phyloP scores from a whole-genome alignment of 306 rosid genomes.

The Cotoneaster glaucophyllus region DNA sequence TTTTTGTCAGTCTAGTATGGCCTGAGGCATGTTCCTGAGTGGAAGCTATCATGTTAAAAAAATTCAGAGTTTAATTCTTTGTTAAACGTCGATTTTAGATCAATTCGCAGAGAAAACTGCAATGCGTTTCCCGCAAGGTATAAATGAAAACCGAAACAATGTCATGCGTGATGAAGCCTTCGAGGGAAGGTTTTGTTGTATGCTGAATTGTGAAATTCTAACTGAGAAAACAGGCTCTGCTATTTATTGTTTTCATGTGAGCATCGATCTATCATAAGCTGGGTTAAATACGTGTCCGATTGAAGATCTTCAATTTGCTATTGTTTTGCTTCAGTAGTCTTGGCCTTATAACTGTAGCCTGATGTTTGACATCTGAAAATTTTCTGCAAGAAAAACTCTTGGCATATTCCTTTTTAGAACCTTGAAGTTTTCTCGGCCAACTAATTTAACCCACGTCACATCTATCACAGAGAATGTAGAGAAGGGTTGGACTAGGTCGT shows the following conservation, averaged over 20 bases:
- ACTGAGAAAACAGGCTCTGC: not conserved
- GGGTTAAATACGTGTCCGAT: too few relatives aligned
- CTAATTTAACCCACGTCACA: not conserved
- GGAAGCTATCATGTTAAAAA: slow-evolving; percentile 11
- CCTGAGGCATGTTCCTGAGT: slow-evolving; percentile 18
- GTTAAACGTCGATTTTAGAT: not conserved
- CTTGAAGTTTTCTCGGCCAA: too few relatives aligned
- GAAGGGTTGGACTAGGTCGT: not conserved
- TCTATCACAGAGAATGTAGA: not conserved
- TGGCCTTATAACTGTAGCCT: too few relatives aligned
- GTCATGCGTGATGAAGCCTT: not conserved
- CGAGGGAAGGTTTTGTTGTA: not conserved
- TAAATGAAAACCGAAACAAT: not conserved
- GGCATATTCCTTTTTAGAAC: too few relatives aligned
- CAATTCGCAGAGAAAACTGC: not conserved
- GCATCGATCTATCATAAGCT: too few relatives aligned
- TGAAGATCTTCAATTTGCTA: not conserved
- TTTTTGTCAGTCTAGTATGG: slow-evolving; percentile 20
- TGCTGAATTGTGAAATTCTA: not conserved
- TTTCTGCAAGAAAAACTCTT: too few relatives aligned
- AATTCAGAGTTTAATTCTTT: slow-evolving; percentile 8
- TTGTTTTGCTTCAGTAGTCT: too few relatives aligned
- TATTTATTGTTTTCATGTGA: too few relatives aligned
- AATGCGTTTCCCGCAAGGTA: not conserved
- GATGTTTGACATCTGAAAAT: too few relatives aligned